Base-by-base conservation (phyloP, 1,284 basidiomycete species). In the Malassezia arunalokei region DNA sequence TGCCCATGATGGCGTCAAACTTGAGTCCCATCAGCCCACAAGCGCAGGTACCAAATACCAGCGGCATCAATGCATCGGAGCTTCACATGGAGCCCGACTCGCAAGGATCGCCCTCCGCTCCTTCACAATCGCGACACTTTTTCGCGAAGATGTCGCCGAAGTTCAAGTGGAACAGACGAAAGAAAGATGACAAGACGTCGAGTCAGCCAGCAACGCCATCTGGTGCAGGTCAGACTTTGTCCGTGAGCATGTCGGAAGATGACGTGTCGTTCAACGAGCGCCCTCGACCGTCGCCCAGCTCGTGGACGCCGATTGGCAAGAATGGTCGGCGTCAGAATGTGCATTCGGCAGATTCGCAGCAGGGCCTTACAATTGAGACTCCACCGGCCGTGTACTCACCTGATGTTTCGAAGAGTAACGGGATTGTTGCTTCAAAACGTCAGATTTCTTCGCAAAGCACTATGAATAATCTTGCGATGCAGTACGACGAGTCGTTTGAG, bases 11-110 rank as follows among this genome's bases (percentile, higher is more conserved):
- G 24, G 31, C 48, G n/a, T 54, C 51, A 15, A 33, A 28, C 8
- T 47, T 53, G 51, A 53, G 51, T 32, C 46, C 51, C n/a, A 54
- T 54, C 45, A 48, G 46, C 17, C 51, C 51, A 8, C 43, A 44
- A 11, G 28, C 40, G 32, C 32, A 12, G 8, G 32, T 40, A n/a
- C 33, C 50, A 24, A 24, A 46, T 17, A 33, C 49, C 8, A 41
- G 17, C 33, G 15, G 33, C 15, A 31, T 32, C n/a, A 8, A 8
- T 43, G 43, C 14, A 43, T 15, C 43, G 43, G 43, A 24, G 15
- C 3, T 43, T 31, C 27, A 43, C 43, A 15, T 43, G 29, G 44
- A 20, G 32, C 11, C 35, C 15, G 15, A n/a, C 47, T 1, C 14
- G 11, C 30, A 11, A 37, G 42, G 48, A 43, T 17, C 27, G 33